These are phyloP conservation scores for Helichrysum umbraculigerum DNA, from an alignment of 129 eudicot species.

Conservation along the genomic window DNA sequence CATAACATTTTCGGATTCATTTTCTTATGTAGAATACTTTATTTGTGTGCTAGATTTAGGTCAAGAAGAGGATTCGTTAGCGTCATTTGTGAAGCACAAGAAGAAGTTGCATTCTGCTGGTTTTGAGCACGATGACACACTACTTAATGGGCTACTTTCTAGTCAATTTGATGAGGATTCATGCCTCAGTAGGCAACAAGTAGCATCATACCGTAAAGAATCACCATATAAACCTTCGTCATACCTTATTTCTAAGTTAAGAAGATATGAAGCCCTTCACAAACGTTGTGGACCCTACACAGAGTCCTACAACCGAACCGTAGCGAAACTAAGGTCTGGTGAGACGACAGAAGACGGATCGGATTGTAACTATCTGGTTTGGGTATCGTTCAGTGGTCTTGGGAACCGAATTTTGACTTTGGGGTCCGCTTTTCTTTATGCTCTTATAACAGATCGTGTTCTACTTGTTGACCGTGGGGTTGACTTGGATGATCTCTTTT, in stretches of 20 bases:
- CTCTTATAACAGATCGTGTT: conserved; percentile 70
- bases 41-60: conserved; percentile 26
- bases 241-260: conserved; percentile 45
- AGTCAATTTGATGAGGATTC: conserved; percentile 45
- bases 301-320: conserved; percentile 47
- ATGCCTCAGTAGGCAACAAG: conserved; percentile 55
- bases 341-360: conserved; percentile 17
- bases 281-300: conserved; percentile 61
- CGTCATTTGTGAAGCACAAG: conserved; percentile 29
- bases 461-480: conserved; percentile 64
- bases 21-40: neutral
- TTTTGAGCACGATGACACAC: conserved; percentile 39
- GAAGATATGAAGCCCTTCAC: conserved; percentile 56
- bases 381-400: conserved; percentile 70
- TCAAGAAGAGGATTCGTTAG: conserved; percentile 38
- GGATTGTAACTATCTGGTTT: conserved; percentile 68
- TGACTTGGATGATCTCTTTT: conserved; percentile 64
- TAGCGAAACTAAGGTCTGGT: conserved; percentile 37
- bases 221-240: conserved; percentile 47
- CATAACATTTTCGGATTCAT: neutral
- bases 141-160: conserved; percentile 48
- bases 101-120: conserved; percentile 35
- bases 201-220: conserved; percentile 38
- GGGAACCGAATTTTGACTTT: conserved; percentile 72
- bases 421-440: conserved; percentile 72